phyloP scores from a whole-genome alignment of 306 rosid species.

The Begonia masoniana region DNA sequence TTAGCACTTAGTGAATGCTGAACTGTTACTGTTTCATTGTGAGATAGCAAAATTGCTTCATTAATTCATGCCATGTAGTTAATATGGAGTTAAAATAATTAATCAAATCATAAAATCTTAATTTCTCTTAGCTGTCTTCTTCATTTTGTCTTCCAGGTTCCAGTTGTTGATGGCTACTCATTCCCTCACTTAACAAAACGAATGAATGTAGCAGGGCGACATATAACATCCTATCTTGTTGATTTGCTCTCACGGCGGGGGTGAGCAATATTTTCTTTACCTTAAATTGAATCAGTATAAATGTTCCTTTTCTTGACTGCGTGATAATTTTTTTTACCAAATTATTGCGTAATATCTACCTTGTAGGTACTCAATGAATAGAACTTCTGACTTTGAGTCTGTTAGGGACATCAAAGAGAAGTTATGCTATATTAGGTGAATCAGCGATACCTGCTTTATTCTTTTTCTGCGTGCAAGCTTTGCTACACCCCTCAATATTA shows the following conservation, averaged over 20 bases:
- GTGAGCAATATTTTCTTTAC: constrained; percentile 32
- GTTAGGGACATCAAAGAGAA: constrained; percentile 98
- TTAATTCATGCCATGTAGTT: background rate
- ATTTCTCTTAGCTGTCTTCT: background rate
- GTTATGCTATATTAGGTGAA: constrained; percentile 85
- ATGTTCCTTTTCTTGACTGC: constrained; percentile 4
- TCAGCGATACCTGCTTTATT: constrained; percentile 8
- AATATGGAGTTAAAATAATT: background rate
- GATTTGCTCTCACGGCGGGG: constrained; percentile 98
- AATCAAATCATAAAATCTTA: background rate
- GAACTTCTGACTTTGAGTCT: constrained; percentile 90
- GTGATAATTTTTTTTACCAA: constrained; percentile 13
- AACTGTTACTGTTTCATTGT: too few relatives aligned
- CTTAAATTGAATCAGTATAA: constrained; percentile 8
- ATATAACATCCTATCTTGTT: constrained; percentile 93
- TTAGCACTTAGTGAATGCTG: too few relatives aligned
- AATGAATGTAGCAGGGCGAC: constrained; percentile 99
- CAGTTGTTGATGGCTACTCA: constrained; percentile 97
- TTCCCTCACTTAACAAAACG: constrained; percentile 97
- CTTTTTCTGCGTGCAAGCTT: constrained; percentile 9
- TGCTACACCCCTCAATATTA: constrained; percentile 9
- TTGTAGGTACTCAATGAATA: constrained; percentile 84
- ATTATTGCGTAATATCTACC: constrained; percentile 15
- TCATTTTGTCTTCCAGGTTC: constrained; percentile 49
- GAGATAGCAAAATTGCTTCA: background rate